Base-by-base conservation (phyloP, 805 yeast species). In the Metschnikowia dekortorum region DNA sequence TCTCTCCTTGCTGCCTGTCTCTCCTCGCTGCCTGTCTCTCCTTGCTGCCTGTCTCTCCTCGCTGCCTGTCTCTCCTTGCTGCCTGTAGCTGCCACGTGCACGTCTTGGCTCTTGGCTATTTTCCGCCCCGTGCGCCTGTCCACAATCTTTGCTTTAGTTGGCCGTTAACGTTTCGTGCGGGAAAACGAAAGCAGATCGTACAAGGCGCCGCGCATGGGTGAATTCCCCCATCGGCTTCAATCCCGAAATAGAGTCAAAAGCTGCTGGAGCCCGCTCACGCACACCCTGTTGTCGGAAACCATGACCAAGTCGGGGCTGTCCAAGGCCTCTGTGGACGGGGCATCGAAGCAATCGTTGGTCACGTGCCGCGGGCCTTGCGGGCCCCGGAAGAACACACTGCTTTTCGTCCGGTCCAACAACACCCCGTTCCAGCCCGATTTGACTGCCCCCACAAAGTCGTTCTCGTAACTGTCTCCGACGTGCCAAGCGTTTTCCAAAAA, bases 351-450 rank as follows among this genome's bases (percentile, higher is more conserved):
- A 32, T 58, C 57, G 46, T 54, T 53, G n/a, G 53, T 44, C 14
- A 51, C 41, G 22, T 36, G 31, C 28, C 50, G 32, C 37, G 39
- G 10, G 18, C 22, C 44, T 28, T 40, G 45, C 10, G 36, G 47
- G 36, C 30, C 48, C 37, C 43, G 49, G 48, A 62, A 53, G 48
- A 58, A 63, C 14, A 55, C 58, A 26, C 61, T 56, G 8, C 32
- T 31, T 10, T 52, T 52, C 8, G 58, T 52, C 56, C 87, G 69
- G 58, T 83, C 86, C 4, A 83, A 49, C 26, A 79, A 64, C 0
- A 85, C 67, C 5, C 85, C 82, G 47, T 79, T 81, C 81, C 89
- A 79, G 0, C 90, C 90, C 0, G 84, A 74, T 28, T 64, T 62
- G 14, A 68, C 62, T 0, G 84, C 72, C 2, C 83, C 85, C 11